These are phyloP conservation scores for Ogataea hybrid DNA, from an alignment of 1,139 yeast genomes.

Conservation along the genomic window DNA sequence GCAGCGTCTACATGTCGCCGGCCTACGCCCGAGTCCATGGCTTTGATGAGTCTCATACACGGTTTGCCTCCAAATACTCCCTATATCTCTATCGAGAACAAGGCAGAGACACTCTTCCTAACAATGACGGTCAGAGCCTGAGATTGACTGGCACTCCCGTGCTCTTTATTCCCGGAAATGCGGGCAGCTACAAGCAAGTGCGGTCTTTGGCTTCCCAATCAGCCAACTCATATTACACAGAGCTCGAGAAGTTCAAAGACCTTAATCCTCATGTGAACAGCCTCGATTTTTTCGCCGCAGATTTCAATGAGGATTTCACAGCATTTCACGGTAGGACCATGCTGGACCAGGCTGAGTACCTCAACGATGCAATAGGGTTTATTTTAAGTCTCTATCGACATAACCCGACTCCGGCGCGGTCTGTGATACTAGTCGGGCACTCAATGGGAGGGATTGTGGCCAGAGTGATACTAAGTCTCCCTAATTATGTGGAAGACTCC, in stretches of 20 bases:
- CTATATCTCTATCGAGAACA: conserved; percentile 79
- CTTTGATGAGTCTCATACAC: conserved; percentile 69
- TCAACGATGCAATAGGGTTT: conserved; percentile 81
- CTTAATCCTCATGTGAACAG: conserved; percentile 36
- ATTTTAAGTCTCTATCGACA: conserved; percentile 62
- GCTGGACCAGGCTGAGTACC: conserved; percentile 90
- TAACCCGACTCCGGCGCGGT: conserved; percentile 45
- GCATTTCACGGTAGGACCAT: conserved; percentile 95
- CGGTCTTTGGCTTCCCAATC: conserved; percentile 84
- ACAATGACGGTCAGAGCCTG: conserved; percentile 25
- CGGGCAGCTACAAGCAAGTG: conserved; percentile 89
- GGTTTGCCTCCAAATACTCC: conserved; percentile 76
- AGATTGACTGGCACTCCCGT: conserved; percentile 77
- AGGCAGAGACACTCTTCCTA: conserved; percentile 59
- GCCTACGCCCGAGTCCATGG: conserved; percentile 71
- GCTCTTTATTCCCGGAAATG: conserved; percentile 94
- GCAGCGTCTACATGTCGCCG: conserved; percentile 70
- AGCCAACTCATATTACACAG: conserved; percentile 48
- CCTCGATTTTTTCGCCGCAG: conserved; percentile 83
- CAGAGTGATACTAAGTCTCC: conserved; percentile 72
- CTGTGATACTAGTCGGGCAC: conserved; percentile 84
- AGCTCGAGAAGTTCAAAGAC: conserved; percentile 22
- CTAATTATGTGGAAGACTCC: conserved; percentile 68
- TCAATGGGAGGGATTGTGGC: conserved; percentile 98
- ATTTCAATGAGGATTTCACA: conserved; percentile 93